Conservation (phyloP, 768 basidiomycete genomes). For the Exidia glandulosa region DNA sequence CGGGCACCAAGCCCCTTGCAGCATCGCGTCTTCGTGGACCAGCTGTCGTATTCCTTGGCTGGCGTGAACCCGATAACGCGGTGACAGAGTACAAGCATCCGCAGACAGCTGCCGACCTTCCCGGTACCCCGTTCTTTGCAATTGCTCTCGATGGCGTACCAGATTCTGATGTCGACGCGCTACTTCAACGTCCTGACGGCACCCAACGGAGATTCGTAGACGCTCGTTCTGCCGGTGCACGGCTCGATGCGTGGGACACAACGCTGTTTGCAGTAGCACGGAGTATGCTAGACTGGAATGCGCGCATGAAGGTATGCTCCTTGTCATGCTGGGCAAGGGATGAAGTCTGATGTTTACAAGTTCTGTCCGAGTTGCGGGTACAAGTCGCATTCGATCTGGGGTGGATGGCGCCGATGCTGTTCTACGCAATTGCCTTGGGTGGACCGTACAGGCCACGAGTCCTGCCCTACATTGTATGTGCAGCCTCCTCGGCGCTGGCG, state of each 20-base stretch:
- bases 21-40: constrained; percentile 48
- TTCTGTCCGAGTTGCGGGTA: constrained; percentile 87
- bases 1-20: constrained; percentile 28
- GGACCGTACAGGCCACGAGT: constrained; percentile 46
- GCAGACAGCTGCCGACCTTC: constrained; percentile 24
- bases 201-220: background rate
- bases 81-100: constrained; percentile 28
- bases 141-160: constrained; percentile 53
- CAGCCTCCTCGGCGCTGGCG: background rate
- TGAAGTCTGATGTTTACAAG: constrained; percentile 25
- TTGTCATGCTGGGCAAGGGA: background rate
- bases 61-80: constrained; percentile 37
- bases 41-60: constrained; percentile 68
- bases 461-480: constrained; percentile 61
- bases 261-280: constrained; percentile 14
- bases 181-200: constrained; percentile 3
- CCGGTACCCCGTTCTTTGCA: constrained; percentile 80
- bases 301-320: constrained; percentile 59
- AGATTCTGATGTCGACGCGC: constrained; percentile 5
- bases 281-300: constrained; percentile 89
- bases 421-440: constrained; percentile 64
- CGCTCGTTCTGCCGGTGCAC: background rate
- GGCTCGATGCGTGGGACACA: background rate
- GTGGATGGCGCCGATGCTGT: constrained; percentile 90
- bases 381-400: constrained; percentile 77